Percentiles rank a stretch among this genome's conserved stretches.
These are phyloP conservation scores for Tieghemostelium lacteum DNA, from an alignment of 78 protist genomes.

Conservation along the genomic window DNA sequence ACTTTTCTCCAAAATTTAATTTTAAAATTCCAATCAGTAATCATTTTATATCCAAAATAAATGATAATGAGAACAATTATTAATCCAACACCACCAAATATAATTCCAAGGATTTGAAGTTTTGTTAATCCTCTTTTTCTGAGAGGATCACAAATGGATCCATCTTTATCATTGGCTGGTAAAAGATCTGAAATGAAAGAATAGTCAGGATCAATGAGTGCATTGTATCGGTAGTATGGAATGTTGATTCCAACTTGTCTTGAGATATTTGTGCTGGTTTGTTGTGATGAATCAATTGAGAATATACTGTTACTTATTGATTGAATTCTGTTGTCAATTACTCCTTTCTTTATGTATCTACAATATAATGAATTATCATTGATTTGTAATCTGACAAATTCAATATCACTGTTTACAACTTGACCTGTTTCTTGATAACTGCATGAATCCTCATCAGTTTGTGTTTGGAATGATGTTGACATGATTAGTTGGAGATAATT, in stretches of 20 bases:
- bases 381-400: neutral
- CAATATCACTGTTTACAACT: neutral
- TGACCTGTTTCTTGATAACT: neutral
- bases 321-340: neutral
- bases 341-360: neutral
- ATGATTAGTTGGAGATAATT: conserved; percentile 13
- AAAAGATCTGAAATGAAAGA: neutral
- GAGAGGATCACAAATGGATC: neutral
- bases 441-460: neutral
- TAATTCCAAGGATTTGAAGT: neutral
- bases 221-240: neutral
- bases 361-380: neutral
- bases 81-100: neutral
- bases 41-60: too few relatives aligned
- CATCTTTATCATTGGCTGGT: neutral
- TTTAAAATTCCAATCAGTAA: too few relatives aligned
- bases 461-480: neutral
- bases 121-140: neutral
- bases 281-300: neutral
- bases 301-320: neutral
- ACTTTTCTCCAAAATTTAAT: too few relatives aligned
- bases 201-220: neutral
- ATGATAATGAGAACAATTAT: too few relatives aligned
- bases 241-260: neutral
- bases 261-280: neutral